These are phyloP conservation scores for Hemileccinum rubropunctum DNA, from an alignment of 768 basidiomycete species.

Conservation along the genomic window DNA sequence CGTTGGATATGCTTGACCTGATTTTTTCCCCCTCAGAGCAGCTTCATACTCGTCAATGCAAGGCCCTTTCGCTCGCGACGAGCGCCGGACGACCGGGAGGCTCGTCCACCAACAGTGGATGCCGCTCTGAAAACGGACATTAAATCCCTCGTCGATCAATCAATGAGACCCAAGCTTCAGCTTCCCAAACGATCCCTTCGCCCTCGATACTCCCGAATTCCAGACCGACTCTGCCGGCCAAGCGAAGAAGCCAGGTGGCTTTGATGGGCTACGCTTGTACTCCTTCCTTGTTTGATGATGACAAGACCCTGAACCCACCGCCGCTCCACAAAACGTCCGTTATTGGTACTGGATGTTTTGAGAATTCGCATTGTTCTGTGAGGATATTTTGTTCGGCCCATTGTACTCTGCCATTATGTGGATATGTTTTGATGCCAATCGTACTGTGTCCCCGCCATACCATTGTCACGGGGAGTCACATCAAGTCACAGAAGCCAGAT, in stretches of 20 bases:
- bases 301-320: conserved; percentile 7
- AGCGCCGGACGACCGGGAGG: background rate
- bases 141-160: conserved; percentile 6
- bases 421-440: background rate
- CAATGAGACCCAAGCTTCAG: background rate
- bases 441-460: background rate
- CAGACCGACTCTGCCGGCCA: conserved; percentile 42
- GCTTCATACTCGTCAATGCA: conserved; percentile 34
- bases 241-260: conserved; percentile 13
- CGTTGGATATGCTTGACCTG: background rate
- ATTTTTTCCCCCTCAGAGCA: conserved; percentile 32
- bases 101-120: background rate
- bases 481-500: background rate
- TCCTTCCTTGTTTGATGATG: background rate
- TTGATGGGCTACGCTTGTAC: conserved; percentile 5
- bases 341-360: background rate
- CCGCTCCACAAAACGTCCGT: background rate
- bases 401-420: background rate
- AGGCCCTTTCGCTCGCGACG: conserved; percentile 7
- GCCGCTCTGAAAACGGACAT: conserved; percentile 1
- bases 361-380: background rate
- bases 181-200: conserved; percentile 11
- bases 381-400: background rate
- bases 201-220: conserved; percentile 44
- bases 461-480: background rate